phyloP scores from a whole-genome alignment of 495 filamentous ascomycete genomes.

The Melanomma pulvis-pyrius region DNA sequence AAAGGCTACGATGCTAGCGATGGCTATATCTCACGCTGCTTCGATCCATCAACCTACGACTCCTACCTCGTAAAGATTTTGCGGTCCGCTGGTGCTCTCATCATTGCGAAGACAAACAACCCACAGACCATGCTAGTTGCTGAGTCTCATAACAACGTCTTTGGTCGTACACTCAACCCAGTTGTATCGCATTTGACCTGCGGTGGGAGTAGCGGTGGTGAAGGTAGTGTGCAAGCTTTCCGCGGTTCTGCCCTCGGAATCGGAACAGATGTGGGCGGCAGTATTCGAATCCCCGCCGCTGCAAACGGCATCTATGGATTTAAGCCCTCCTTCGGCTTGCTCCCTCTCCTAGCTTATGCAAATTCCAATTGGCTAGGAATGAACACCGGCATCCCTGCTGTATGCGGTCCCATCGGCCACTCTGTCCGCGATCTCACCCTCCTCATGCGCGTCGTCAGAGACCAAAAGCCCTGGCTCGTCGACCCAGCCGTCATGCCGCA shows the following conservation, averaged over 20 bases:
- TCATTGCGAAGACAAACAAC: constrained; percentile 59
- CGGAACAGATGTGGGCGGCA: constrained; percentile 46
- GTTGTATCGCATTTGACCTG: constrained; percentile 52
- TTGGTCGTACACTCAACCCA: constrained; percentile 68
- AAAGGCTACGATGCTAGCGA: constrained; percentile 37
- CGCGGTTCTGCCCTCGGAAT: constrained; percentile 47
- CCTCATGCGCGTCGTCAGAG: not conserved
- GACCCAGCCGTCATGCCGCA: constrained; percentile 9
- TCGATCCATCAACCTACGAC: not conserved
- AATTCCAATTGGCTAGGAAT: not conserved
- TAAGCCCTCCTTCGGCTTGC: not conserved
- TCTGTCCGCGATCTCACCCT: constrained; percentile 3
- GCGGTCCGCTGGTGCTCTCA: constrained; percentile 52
- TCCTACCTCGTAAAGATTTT: constrained; percentile 41
- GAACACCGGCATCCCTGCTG: constrained; percentile 1
- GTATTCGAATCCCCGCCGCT: constrained; percentile 40
- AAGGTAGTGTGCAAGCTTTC: constrained; percentile 55
- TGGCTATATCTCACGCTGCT: constrained; percentile 31
- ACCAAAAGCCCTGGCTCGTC: not conserved
- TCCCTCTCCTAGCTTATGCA: constrained; percentile 12
- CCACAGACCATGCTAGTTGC: constrained; percentile 57
- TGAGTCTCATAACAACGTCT: constrained; percentile 60
- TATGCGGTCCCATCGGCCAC: not conserved
- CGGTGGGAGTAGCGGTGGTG: constrained; percentile 65
- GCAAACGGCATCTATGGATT: constrained; percentile 35